Conservation (phyloP, 176 grass and related monocot genomes). For the Otatea glauca region DNA sequence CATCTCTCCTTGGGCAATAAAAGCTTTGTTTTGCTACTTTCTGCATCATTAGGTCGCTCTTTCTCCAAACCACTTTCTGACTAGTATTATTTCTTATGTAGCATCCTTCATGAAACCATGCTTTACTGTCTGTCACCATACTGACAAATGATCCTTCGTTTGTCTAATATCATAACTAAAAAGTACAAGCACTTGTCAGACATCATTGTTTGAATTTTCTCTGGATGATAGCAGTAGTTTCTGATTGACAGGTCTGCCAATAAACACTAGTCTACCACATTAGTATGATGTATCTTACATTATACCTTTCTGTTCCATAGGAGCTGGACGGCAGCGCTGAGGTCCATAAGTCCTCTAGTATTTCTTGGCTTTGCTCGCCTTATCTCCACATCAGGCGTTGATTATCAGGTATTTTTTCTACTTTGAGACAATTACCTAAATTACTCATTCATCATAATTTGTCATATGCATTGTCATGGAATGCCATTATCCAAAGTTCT, state of each 20-base stretch:
- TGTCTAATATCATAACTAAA: slow-evolving; percentile 30
- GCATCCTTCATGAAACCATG: neutral
- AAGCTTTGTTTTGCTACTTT: neutral
- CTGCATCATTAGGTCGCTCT: neutral
- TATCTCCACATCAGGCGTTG: slow-evolving; percentile 75
- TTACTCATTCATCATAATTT: slow-evolving; percentile 28
- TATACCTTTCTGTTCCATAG: slow-evolving; percentile 54
- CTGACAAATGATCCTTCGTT: neutral
- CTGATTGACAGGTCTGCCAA: neutral
- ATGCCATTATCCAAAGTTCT: slow-evolving; percentile 10
- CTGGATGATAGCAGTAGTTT: slow-evolving; percentile 10
- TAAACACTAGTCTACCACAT: slow-evolving; percentile 2
- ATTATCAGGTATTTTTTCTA: slow-evolving; percentile 82
- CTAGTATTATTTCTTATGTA: neutral
- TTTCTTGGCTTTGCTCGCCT: slow-evolving; percentile 92
- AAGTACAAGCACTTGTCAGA: neutral
- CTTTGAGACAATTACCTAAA: slow-evolving; percentile 34
- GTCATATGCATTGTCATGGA: neutral
- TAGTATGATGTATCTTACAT: slow-evolving; percentile 34
- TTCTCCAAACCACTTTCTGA: slow-evolving; percentile 15
- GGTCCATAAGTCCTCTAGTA: slow-evolving; percentile 78
- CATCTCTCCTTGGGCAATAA: neutral
- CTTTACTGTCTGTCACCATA: neutral
- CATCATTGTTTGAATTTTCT: slow-evolving; percentile 32
- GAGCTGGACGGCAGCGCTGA: slow-evolving; percentile 61